These are phyloP conservation scores for Eruca vesicaria DNA, from an alignment of 441 rosid species.

Conservation along the genomic window DNA sequence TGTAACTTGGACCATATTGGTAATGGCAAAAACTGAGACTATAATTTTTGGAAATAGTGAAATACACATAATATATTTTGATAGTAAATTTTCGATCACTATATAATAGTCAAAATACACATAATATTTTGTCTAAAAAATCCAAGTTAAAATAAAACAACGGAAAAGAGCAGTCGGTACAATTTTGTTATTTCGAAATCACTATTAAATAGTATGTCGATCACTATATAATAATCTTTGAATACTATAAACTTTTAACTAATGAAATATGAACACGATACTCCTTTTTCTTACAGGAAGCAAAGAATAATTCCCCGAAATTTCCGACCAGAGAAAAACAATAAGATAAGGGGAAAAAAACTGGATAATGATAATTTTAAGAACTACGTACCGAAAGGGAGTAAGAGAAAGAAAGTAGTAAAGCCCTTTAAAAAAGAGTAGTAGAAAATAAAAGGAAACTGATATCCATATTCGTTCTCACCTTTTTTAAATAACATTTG, in stretches of 20 bases:
- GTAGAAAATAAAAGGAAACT: constrained; percentile 3
- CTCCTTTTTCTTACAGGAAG: constrained; percentile 17
- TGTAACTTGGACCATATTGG: neutral
- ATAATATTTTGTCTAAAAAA: neutral
- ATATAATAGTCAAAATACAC: too few relatives aligned
- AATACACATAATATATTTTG: neutral
- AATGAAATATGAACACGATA: constrained; percentile 29
- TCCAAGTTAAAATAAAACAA: neutral
- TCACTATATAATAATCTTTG: neutral
- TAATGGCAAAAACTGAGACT: neutral
- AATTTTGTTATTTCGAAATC: neutral
- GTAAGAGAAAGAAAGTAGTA: constrained; percentile 11
- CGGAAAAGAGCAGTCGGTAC: neutral
- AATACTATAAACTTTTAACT: neutral
- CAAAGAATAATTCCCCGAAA: constrained; percentile 19
- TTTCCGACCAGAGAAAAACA: constrained; percentile 26
- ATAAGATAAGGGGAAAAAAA: neutral
- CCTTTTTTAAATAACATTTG: neutral
- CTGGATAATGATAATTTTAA: constrained; percentile 21
- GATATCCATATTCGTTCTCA: neutral
- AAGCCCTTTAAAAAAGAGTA: too few relatives aligned
- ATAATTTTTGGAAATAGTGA: neutral
- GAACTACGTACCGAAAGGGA: constrained; percentile 33
- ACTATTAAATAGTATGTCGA: neutral
- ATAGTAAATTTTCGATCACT: too few relatives aligned